Evolutionary conservation across 495 filamentous ascomycete genomes (phyloP).

Genomic region (Melanomma pulvis-pyrius): DNA sequence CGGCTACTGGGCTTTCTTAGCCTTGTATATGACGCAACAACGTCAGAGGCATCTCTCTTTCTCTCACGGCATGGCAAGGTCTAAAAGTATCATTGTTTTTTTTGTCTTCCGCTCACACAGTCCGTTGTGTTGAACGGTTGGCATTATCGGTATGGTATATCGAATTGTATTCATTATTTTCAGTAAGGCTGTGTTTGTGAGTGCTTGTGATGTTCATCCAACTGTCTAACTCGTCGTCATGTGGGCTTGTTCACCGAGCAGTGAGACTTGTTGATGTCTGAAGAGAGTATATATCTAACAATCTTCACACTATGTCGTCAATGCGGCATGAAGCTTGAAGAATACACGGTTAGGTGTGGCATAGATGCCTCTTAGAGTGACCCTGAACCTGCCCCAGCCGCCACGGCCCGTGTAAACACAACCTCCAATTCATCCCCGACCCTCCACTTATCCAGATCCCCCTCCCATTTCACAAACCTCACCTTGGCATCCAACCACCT

Average conservation of each 20-base stretch:
- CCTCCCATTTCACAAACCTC: constrained; percentile 22
- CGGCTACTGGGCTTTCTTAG: neutral
- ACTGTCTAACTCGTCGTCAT: too few species aligned
- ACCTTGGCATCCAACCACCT: constrained; percentile 10
- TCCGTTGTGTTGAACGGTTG: neutral
- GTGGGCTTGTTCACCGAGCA: neutral
- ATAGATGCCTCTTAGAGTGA: neutral
- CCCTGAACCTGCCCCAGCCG: neutral
- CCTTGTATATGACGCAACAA: neutral
- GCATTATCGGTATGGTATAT: neutral
- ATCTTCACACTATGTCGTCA: too few species aligned
- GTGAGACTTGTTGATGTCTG: too few species aligned
- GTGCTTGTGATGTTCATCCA: neutral
- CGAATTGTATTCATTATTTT: neutral
- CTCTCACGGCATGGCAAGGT: neutral
- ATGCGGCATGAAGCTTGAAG: too few species aligned
- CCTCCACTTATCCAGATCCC: constrained; percentile 18
- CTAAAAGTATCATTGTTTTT: constrained; percentile 3
- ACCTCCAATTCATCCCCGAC: constrained; percentile 33
- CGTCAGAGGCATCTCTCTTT: neutral
- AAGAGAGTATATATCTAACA: too few species aligned
- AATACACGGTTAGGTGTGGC: neutral
- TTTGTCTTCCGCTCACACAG: neutral
- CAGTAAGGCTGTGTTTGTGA: neutral
- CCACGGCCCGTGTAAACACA: constrained; percentile 12